Base-by-base conservation (phyloP, 2,329 filamentous ascomycete genomes). In the Drechslerella dactyloides region DNA sequence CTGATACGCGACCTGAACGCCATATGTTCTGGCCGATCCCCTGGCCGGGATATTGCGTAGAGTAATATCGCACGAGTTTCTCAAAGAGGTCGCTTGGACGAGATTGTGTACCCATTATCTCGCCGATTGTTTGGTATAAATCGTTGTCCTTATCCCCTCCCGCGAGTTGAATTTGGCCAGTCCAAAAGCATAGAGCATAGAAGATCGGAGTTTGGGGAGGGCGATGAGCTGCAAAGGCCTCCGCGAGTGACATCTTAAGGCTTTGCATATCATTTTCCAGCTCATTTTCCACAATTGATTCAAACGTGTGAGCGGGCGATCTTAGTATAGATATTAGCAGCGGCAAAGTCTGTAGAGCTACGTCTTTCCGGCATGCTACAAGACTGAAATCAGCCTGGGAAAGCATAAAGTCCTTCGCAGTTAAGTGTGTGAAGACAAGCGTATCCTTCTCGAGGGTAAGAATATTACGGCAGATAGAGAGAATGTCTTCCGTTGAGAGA, bases 391-490 rank as follows among this genome's bases (percentile, higher is more conserved):
- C 46, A 19, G 46, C 11, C 11, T 21, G 17, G 3, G 46, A 51
- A 8, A 23, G 19, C 5, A 51, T 51, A 21, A 51, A 51, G 2
- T 51, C 46, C 46, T 51, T 51, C n/a, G 23, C 46, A 21, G 46
- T 51, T 15, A 51, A 51, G 21, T 51, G 46, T 7, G 46, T 51
- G 23, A 51, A 51, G 11, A 13, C 15, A 7, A 51, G 3, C 7
- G 19, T 15, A 21, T 51, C 17, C 7, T 51, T 51, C 23, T 51
- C 46, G 19, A 51, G 10, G 46, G 23, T 19, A 13, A 51, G 19
- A 13, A 51, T 21, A 23, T 51, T 51, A 11, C 46, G 46, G 46
- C 46, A 51, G 7, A 51, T 51, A n/a, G 46, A 51, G 46, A 51
- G 46, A 13, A 51, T 23, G 15, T 51, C 46, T 3, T 51, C 46